Percentiles rank a stretch among this genome's conserved stretches.
Evolutionary conservation across 768 basidiomycete species (phyloP).

Genomic region (Amyloporia xantha): DNA sequence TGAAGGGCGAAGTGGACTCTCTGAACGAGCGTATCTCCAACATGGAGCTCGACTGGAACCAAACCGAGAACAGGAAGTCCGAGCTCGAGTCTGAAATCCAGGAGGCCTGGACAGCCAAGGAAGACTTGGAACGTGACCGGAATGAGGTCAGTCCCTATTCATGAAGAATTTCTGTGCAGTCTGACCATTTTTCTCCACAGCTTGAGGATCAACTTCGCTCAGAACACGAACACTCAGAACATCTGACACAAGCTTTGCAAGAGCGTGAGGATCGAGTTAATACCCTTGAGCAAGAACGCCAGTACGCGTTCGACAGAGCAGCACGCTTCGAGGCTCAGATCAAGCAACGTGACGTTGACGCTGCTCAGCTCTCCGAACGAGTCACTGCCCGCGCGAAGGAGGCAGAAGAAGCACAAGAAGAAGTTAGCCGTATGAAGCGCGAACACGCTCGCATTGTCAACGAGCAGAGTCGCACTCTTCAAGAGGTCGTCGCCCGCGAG

Average conservation of each 20-base stretch:
- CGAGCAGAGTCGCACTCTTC: slow-evolving; percentile 40
- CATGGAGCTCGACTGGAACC: slow-evolving; percentile 51
- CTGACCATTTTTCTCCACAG: slow-evolving; percentile 26
- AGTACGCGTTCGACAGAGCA: slow-evolving; percentile 46
- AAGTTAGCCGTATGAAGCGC: slow-evolving; percentile 46
- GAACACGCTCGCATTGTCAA: slow-evolving; percentile 46
- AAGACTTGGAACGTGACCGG: slow-evolving; percentile 49
- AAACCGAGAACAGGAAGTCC: slow-evolving; percentile 45
- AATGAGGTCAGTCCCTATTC: slow-evolving; percentile 36
- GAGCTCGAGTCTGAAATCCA: slow-evolving; percentile 53
- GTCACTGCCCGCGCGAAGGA: slow-evolving; percentile 45
- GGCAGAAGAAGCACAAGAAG: slow-evolving; percentile 45
- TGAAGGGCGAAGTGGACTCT: slow-evolving; percentile 23
- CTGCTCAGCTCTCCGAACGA: slow-evolving; percentile 40
- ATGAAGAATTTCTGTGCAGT: background rate
- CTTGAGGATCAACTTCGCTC: slow-evolving; percentile 47
- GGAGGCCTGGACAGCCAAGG: slow-evolving; percentile 44
- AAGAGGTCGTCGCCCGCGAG: slow-evolving; percentile 41
- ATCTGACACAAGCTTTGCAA: slow-evolving; percentile 41
- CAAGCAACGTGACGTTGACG: slow-evolving; percentile 49
- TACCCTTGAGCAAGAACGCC: slow-evolving; percentile 48
- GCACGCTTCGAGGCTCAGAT: slow-evolving; percentile 51
- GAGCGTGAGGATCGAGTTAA: slow-evolving; percentile 47
- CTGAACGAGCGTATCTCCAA: slow-evolving; percentile 36
- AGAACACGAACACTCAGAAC: slow-evolving; percentile 45